A percentile compares a stretch with the other conserved stretches of the same genome.
These are phyloP conservation scores for Avicennia marina DNA, from an alignment of 257 asterid species.

Conservation along the genomic window DNA sequence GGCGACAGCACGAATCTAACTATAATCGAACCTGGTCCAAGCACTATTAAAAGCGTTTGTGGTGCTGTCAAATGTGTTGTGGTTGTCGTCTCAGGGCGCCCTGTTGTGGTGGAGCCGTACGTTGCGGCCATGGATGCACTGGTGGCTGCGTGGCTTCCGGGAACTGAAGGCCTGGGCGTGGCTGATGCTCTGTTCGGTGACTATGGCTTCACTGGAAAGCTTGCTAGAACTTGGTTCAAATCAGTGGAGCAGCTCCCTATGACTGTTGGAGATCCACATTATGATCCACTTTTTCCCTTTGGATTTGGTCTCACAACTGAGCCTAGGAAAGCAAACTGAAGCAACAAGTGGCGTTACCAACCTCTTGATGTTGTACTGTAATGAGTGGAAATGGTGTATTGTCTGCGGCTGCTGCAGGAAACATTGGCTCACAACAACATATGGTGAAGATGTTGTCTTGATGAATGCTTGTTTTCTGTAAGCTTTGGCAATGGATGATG, in stretches of 20 bases:
- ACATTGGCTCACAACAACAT: no score
- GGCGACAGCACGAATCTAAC: constrained; percentile 67
- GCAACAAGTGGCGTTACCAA: no score
- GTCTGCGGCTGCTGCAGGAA: no score
- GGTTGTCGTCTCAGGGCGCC: constrained; percentile 71
- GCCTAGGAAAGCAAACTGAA: constrained; percentile 21
- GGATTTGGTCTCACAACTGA: constrained; percentile 61
- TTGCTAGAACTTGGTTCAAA: constrained; percentile 77
- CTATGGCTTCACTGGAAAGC: constrained; percentile 70
- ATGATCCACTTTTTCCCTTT: constrained; percentile 70
- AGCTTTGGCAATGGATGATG: no score
- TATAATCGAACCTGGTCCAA: constrained; percentile 55
- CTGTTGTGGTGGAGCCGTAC: constrained; percentile 61
- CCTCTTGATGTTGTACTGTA: no score
- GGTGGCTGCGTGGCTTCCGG: constrained; percentile 92
- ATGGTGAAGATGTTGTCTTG: no score
- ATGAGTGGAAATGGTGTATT: no score
- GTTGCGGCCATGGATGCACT: constrained; percentile 47
- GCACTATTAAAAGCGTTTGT: constrained; percentile 50
- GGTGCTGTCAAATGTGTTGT: constrained; percentile 55
- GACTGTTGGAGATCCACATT: constrained; percentile 70
- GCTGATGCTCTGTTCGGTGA: constrained; percentile 37
- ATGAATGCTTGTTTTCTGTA: no score
- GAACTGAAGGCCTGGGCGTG: constrained; percentile 77
- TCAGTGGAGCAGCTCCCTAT: constrained; percentile 72